Base-by-base conservation (phyloP, 106 monocot species). In the Ottelia alismoides region DNA sequence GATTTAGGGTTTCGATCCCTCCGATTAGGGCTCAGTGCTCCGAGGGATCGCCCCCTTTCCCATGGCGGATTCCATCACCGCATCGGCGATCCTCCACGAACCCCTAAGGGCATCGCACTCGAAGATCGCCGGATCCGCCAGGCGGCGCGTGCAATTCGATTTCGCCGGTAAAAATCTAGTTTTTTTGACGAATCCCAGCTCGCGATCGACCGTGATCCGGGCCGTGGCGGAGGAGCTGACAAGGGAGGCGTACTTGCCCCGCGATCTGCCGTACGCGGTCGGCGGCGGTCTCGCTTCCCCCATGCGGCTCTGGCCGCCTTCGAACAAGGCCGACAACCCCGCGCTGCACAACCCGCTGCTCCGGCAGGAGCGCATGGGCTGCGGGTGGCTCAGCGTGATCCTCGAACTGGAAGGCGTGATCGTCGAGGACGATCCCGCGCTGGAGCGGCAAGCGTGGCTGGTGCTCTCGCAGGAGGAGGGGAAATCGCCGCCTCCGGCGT, bases 351-450 rank as follows among this genome's bases (percentile, higher is more conserved):
- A 96, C 70, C 94, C 94, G 12, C 67, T 88, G 61, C 69, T 68
- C n/a, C 81, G 94, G 2, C 88, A 73, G 26, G 78, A 96, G 69
- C 57, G 81, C 2, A 76, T 96, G 78, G 88, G 94, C 1, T 96
- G 81, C 16, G 94, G 94, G 4, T 96, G 94, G 94, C 43, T 96
- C 1, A 78, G 76, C 2, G 88, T 82, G 31, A 85, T 96, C 56
- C 79, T 96, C 18, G 94, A 96, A 56, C 84, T 72, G 80, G 94
- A 96, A 56, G 94, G 94, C 0, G 88, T 96, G 18, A 75, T 96
- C 9, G 68, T 82, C 2, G 94, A 96, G 60, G 76, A 76, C 11
- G 89, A 96, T 28, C 63, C 84, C 11, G 46, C 71, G n/a, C 56
- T 85, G 49, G 84, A 81, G 53, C 76, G 62, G 50, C 81, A 82